Percentiles rank a stretch among this genome's conserved stretches.
These are phyloP conservation scores for Phaeoacremonium minimum DNA, from an alignment of 2,329 filamentous ascomycete species.

Conservation along the genomic window DNA sequence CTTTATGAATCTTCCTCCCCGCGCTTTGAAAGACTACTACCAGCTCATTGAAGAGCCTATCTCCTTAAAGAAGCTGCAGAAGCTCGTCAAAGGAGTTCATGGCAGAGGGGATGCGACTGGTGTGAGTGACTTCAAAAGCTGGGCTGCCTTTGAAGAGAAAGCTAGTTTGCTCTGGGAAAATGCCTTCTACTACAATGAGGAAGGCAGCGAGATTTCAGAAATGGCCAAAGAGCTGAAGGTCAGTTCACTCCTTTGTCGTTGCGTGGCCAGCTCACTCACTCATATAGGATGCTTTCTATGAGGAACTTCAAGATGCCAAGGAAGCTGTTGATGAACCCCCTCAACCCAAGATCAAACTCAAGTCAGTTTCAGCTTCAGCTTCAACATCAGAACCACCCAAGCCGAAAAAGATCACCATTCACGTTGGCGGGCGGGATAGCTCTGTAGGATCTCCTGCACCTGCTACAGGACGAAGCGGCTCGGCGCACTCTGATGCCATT, in stretches of 20 bases:
- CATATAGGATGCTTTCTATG: conserved; percentile 61
- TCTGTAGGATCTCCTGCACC: conserved; percentile 49
- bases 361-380: conserved; percentile 48
- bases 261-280: conserved; percentile 4
- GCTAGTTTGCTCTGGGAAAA: conserved; percentile 82
- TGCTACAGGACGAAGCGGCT: conserved; percentile 27
- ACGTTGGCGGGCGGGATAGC: conserved; percentile 55
- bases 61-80: conserved; percentile 73
- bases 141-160: conserved; percentile 77
- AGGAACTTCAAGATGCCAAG: conserved; percentile 68
- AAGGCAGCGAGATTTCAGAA: conserved; percentile 78
- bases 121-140: conserved; percentile 69
- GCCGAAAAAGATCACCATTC: conserved; percentile 67
- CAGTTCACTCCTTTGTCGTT: conserved; percentile 13
- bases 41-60: conserved; percentile 76
- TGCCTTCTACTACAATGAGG: conserved; percentile 85
- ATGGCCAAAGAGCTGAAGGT: conserved; percentile 79
- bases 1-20: conserved; percentile 74
- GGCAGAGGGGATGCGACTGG: conserved; percentile 62
- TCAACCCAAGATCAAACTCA: conserved; percentile 77
- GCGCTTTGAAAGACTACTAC: conserved; percentile 80
- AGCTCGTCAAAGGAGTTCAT: conserved; percentile 69
- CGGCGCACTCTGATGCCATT: conserved; percentile 22
- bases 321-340: conserved; percentile 66
- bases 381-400: conserved; percentile 32